Conservation (phyloP, 441 rosid species). For the Manihot esculenta region DNA sequence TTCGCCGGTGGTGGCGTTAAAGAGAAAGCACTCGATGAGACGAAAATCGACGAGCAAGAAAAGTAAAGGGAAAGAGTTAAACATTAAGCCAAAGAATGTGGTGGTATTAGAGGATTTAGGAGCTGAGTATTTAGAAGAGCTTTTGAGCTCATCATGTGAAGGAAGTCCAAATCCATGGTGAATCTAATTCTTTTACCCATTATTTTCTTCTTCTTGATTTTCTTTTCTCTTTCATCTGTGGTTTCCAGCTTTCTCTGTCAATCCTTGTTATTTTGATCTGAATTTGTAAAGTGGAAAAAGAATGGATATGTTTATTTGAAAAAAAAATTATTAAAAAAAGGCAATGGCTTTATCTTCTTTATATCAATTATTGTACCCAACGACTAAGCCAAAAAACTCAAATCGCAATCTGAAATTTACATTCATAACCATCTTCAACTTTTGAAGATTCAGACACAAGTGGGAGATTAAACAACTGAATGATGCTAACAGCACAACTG, state of each 20-base stretch:
- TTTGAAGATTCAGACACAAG: not conserved
- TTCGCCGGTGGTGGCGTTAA: slow-evolving; percentile 78
- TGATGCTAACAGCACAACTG: not conserved
- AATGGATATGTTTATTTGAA: slow-evolving; percentile 1
- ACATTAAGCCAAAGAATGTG: slow-evolving; percentile 17
- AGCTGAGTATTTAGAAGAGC: slow-evolving; percentile 67
- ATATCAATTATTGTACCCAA: slow-evolving; percentile 17
- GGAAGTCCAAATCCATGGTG: slow-evolving; percentile 9
- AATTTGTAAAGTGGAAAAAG: slow-evolving; percentile 16
- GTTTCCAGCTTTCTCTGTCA: slow-evolving; percentile 8
- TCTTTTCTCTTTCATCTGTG: no score
- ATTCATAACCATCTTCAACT: not conserved
- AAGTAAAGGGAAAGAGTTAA: slow-evolving; percentile 20
- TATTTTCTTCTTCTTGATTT: not conserved
- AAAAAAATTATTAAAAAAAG: not conserved
- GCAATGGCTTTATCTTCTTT: not conserved
- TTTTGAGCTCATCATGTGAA: slow-evolving; percentile 42
- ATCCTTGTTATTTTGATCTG: not conserved
- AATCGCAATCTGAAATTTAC: not conserved
- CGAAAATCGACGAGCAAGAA: slow-evolving; percentile 43
- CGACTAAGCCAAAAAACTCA: no score
- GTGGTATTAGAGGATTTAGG: slow-evolving; percentile 80
- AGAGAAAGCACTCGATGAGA: slow-evolving; percentile 65
- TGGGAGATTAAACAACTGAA: not conserved
- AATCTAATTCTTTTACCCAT: not conserved